Conservation (phyloP, 1,284 basidiomycete species). For the Tylopilus sp. region DNA sequence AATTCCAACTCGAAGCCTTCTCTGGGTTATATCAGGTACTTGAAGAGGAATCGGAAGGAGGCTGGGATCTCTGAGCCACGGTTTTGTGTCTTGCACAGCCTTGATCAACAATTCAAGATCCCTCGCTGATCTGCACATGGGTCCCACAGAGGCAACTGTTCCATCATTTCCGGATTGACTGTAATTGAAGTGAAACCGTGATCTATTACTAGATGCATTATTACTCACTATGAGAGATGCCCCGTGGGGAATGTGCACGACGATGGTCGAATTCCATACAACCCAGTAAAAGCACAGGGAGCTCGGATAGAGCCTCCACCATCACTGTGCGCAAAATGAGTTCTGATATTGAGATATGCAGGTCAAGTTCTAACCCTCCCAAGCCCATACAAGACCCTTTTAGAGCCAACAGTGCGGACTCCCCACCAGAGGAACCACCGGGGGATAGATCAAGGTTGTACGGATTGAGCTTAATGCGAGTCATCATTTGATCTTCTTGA, state of each 20-base stretch:
- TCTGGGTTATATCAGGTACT: conserved; percentile 31
- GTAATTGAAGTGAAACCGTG: conserved; percentile 9
- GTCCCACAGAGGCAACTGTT: conserved; percentile 44
- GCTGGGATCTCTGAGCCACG: conserved; percentile 55
- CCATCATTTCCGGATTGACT: conserved; percentile 52
- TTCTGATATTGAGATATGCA: background rate
- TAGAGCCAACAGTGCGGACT: conserved; percentile 61
- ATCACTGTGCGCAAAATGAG: conserved; percentile 32
- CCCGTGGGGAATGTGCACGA: conserved; percentile 53
- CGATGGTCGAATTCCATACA: conserved; percentile 60
- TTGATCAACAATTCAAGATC: conserved; percentile 55
- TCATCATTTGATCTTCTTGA: conserved; percentile 1
- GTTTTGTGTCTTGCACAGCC: conserved; percentile 50
- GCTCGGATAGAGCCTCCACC: conserved; percentile 48
- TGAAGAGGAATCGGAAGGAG: conserved; percentile 53
- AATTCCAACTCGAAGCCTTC: conserved; percentile 55
- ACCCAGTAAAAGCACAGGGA: conserved; percentile 51
- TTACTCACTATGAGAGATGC: conserved; percentile 36
- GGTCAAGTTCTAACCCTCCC: conserved; percentile 53
- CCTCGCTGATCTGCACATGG: conserved; percentile 51
- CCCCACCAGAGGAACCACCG: conserved; percentile 65
- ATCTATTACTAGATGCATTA: conserved; percentile 44
- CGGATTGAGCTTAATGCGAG: conserved; percentile 50
- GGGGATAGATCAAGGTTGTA: conserved; percentile 56
- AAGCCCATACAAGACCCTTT: conserved; percentile 63